A percentile compares a stretch with the other conserved stretches of the same genome.
Evolutionary conservation across 2,329 filamentous ascomycete species (phyloP).

Genomic region (Hypoxylon sp.): DNA sequence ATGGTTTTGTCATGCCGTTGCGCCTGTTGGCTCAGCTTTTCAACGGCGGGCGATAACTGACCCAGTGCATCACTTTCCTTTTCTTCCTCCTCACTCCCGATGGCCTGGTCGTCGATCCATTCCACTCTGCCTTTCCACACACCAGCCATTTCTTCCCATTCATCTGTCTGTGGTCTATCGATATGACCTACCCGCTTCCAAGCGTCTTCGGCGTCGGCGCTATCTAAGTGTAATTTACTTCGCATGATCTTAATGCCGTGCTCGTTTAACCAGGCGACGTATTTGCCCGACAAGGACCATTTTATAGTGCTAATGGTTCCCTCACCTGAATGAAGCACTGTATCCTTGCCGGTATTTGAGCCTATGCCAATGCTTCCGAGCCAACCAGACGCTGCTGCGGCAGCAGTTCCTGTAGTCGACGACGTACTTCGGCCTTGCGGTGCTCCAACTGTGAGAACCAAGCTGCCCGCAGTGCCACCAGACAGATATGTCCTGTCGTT

Average conservation of each 20-base stretch:
- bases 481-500: constrained; percentile 91
- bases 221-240: constrained; percentile 85
- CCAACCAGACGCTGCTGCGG: constrained; percentile 90
- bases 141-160: constrained; percentile 96
- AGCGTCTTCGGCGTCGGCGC: constrained; percentile 81
- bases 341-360: constrained; percentile 84
- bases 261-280: constrained; percentile 95
- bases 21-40: constrained; percentile 65
- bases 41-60: constrained; percentile 61
- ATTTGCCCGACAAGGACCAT: constrained; percentile 94
- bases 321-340: constrained; percentile 90
- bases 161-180: constrained; percentile 85
- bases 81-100: constrained; percentile 79
- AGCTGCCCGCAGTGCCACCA: constrained; percentile 87
- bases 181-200: constrained; percentile 97
- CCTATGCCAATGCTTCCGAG: constrained; percentile 89
- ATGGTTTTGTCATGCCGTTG: constrained; percentile 64
- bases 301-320: constrained; percentile 92
- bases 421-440: constrained; percentile 86
- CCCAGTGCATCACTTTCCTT: constrained; percentile 54
- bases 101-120: constrained; percentile 88
- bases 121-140: constrained; percentile 94
- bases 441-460: constrained; percentile 88
- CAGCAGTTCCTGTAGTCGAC: constrained; percentile 86
- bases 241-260: constrained; percentile 99